Percentiles rank a stretch among this genome's conserved stretches.
Conservation (phyloP, 2,329 filamentous ascomycete genomes). For the Lachnellula cervina region DNA sequence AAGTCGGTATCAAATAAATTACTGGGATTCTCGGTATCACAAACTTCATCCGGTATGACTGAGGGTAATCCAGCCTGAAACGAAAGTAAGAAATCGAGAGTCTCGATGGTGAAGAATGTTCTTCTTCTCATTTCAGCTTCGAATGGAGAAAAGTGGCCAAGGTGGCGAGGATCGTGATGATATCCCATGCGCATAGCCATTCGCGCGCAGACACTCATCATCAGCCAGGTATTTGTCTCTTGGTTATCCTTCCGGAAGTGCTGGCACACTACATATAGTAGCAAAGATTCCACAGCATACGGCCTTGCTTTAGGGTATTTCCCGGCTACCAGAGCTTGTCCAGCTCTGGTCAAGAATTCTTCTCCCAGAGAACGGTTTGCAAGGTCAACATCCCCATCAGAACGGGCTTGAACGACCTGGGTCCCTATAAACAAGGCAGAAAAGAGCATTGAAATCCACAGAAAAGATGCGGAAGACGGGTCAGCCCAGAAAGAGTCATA, state of each 20-base stretch:
- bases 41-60: constrained; percentile 59
- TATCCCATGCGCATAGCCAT: constrained; percentile 54
- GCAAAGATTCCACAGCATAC: constrained; percentile 44
- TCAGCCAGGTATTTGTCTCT: constrained; percentile 49
- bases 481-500: constrained; percentile 11
- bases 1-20: constrained; percentile 64
- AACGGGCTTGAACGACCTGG: background rate
- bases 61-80: constrained; percentile 63
- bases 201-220: constrained; percentile 45
- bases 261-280: constrained; percentile 47
- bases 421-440: constrained; percentile 7
- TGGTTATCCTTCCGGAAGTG: constrained; percentile 45
- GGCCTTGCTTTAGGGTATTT: constrained; percentile 45
- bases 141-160: constrained; percentile 43
- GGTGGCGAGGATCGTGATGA: constrained; percentile 48
- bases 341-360: constrained; percentile 42
- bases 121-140: constrained; percentile 55
- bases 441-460: constrained; percentile 16
- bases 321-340: constrained; percentile 44
- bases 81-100: constrained; percentile 58
- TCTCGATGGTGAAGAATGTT: constrained; percentile 47
- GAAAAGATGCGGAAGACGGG: constrained; percentile 6
- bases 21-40: constrained; percentile 54
- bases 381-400: constrained; percentile 8
- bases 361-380: constrained; percentile 36